These are phyloP conservation scores for Saccharomyces jurei DNA, from an alignment of 805 yeast species.

Conservation along the genomic window DNA sequence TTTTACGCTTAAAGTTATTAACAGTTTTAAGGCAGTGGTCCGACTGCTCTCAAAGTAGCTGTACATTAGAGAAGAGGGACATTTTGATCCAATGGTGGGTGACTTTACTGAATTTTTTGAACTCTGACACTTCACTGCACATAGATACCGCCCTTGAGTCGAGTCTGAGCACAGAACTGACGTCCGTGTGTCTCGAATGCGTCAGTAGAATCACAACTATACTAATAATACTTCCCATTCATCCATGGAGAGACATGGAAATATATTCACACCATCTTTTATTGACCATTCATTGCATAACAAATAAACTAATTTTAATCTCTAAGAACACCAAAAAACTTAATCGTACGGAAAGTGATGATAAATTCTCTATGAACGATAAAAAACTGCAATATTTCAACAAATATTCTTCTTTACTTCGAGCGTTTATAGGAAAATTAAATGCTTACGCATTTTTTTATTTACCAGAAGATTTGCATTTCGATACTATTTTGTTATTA, in stretches of 20 bases:
- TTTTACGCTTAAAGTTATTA: conserved; percentile 7
- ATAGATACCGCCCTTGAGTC: conserved; percentile 5
- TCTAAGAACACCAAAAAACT: conserved; percentile 12
- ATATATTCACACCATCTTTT: conserved; percentile 21
- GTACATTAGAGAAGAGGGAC: conserved; percentile 8
- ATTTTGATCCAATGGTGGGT: conserved; percentile 30
- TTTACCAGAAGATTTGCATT: conserved; percentile 22
- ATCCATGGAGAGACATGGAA: conserved; percentile 11
- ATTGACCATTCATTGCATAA: conserved; percentile 21
- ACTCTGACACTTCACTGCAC: conserved; percentile 9
- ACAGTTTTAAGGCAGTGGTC: conserved; percentile 3
- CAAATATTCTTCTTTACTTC: conserved; percentile 19
- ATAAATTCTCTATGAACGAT: background rate
- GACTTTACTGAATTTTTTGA: conserved; percentile 20
- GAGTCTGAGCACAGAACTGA: conserved; percentile 13
- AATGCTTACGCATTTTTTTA: conserved; percentile 27
- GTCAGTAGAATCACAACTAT: conserved; percentile 27
- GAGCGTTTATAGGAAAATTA: conserved; percentile 26
- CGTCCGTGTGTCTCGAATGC: conserved; percentile 29
- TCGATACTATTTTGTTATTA: conserved; percentile 17
- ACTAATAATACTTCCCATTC: conserved; percentile 11
- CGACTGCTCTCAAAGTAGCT: background rate
- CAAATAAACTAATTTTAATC: conserved; percentile 19
- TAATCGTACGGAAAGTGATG: background rate
- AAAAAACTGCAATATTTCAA: conserved; percentile 8